These are phyloP conservation scores for Trichoderma asperelloides DNA, from an alignment of 495 filamentous ascomycete genomes.

Conservation along the genomic window DNA sequence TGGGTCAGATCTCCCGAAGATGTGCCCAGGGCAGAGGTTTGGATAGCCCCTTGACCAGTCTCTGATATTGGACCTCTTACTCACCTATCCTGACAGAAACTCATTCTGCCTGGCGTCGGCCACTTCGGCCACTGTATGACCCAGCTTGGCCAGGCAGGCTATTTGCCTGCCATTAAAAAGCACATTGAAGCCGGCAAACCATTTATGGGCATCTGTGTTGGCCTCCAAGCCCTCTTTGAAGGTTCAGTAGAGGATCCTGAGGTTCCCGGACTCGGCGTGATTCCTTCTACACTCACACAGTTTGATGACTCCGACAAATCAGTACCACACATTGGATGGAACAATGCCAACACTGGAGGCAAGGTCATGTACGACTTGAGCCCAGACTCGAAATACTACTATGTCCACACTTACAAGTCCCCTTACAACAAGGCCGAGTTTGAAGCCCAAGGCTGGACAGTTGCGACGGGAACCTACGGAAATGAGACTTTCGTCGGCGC, in stretches of 20 bases:
- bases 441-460: conserved; percentile 73
- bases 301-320: conserved; percentile 74
- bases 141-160: conserved; percentile 70
- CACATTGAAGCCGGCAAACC: conserved; percentile 84
- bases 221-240: conserved; percentile 80
- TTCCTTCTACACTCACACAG: conserved; percentile 60
- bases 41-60: conserved; percentile 12
- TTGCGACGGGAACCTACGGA: conserved; percentile 82
- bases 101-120: conserved; percentile 92
- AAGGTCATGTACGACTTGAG: conserved; percentile 63
- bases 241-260: conserved; percentile 68
- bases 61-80: background rate
- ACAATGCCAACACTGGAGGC: conserved; percentile 55
- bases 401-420: conserved; percentile 90
- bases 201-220: conserved; percentile 97
- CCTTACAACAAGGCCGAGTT: conserved; percentile 62
- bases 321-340: conserved; percentile 98
- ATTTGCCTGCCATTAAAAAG: conserved; percentile 64
- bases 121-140: conserved; percentile 94
- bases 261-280: conserved; percentile 62
- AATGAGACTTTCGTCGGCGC: conserved; percentile 88
- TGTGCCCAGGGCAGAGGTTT: conserved; percentile 73
- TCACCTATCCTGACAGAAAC: conserved; percentile 42
- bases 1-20: conserved; percentile 84
- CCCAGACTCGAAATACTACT: conserved; percentile 89